Base-by-base conservation (phyloP, 768 basidiomycete species). In the Lactifluus piperatus region DNA sequence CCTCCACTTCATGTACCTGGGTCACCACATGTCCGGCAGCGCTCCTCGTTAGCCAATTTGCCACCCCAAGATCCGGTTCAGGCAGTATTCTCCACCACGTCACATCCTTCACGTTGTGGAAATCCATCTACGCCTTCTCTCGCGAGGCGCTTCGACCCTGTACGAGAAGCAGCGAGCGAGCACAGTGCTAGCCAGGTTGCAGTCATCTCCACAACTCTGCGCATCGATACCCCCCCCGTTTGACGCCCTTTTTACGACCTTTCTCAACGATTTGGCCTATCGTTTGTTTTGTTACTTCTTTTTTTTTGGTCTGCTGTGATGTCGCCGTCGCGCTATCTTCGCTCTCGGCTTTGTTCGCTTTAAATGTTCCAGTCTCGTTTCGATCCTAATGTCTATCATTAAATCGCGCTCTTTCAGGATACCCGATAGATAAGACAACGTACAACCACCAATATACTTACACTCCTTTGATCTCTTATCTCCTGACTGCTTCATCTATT, bases 121-220 rank as follows among this genome's bases (percentile, higher is more conserved):
- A 57, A 47, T 37, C 44, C 55, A 4, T 45, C 54, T 14, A 47
- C 48, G n/a, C 34, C 45, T 41, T 5, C 24, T 20, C 62, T 58
- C 26, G 11, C 51, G 18, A 51, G 34, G 7, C 66, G 66, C 14
- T 68, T 67, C 20, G 67, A 68, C 37, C 67, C 66, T 4, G 66
- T 68, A 14, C 67, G 60, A 41, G 64, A 62, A 30, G 66, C 61
- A 0, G 46, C 57, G 46, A 62, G 60, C 44, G 64, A 63, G 36
- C 44, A 49, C 24, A 47, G 60, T 20, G 51, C 49, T 18, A 64
- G 63, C 24, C 53, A 45, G 47, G 46, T 56, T 18, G 58, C 53
- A 8, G 49, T 57, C 14, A 13, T 20, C 45, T 54, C 57, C 7
- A 57, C 60, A 24, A 54, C 63, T 1, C 56, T 48, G 29, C 55